Percentiles rank a stretch among this genome's conserved stretches.
These are phyloP conservation scores for Didymellaceae sp. DNA, from an alignment of 2,329 filamentous ascomycete species.

Conservation along the genomic window DNA sequence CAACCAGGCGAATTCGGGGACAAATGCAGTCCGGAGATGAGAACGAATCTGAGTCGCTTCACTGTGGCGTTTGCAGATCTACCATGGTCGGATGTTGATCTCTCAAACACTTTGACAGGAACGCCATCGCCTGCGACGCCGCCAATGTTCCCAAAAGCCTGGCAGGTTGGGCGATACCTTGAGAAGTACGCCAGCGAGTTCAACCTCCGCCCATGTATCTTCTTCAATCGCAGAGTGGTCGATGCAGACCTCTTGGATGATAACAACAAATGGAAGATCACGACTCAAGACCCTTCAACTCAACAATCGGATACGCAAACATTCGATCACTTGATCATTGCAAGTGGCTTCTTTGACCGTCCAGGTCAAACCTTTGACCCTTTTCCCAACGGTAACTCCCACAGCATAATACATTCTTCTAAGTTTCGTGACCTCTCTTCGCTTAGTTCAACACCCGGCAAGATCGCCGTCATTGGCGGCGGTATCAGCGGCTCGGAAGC, in stretches of 20 bases:
- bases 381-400: slow-evolving; percentile 2
- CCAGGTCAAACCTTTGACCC: slow-evolving; percentile 22
- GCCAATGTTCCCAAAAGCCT: slow-evolving; percentile 75
- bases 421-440: slow-evolving; percentile 32
- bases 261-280: slow-evolving; percentile 29
- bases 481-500: slow-evolving; percentile 85
- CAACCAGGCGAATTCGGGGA: slow-evolving; percentile 56
- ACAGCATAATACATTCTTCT: slow-evolving; percentile 38
- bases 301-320: slow-evolving; percentile 18
- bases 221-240: slow-evolving; percentile 54
- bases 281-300: slow-evolving; percentile 23
- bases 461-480: slow-evolving; percentile 76
- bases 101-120: slow-evolving; percentile 20
- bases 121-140: slow-evolving; percentile 35
- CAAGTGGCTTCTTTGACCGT: slow-evolving; percentile 75
- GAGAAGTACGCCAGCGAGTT: slow-evolving; percentile 68
- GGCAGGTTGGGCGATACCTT: slow-evolving; percentile 77
- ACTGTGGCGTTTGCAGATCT: slow-evolving; percentile 71
- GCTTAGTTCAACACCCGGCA: slow-evolving; percentile 51
- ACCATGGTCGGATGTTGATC: slow-evolving; percentile 66
- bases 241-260: slow-evolving; percentile 31
- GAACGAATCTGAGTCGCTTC: slow-evolving; percentile 77
- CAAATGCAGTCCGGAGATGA: slow-evolving; percentile 65
- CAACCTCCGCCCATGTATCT: slow-evolving; percentile 56
- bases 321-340: slow-evolving; percentile 76